phyloP scores from a whole-genome alignment of 2,329 filamentous ascomycete species.

The Metarhizium brunneum region DNA sequence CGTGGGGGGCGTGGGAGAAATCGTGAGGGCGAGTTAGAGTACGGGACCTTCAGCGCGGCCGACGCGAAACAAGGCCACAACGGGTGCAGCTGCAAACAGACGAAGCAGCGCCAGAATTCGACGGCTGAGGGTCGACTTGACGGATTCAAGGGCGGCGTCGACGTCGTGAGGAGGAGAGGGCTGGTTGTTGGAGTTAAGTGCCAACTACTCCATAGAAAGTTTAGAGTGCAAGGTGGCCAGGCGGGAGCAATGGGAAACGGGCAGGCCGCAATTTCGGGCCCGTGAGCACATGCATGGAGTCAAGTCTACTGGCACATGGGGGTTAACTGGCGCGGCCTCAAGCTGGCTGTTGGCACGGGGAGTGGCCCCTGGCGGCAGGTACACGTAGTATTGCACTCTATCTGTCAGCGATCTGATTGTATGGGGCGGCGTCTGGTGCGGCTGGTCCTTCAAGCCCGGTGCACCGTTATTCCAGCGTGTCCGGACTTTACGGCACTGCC shows the following conservation, averaged over 20 bases:
- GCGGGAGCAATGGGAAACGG: neutral
- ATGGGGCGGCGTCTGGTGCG: too few relatives aligned
- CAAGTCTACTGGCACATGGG: neutral
- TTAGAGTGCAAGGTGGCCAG: neutral
- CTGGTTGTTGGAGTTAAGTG: neutral
- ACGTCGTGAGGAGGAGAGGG: neutral
- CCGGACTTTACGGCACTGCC: neutral
- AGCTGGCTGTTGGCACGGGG: too few relatives aligned
- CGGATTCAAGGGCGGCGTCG: neutral
- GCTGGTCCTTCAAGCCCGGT: too few relatives aligned
- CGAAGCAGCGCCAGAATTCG: neutral
- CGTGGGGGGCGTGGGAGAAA: neutral
- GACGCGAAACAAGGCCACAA: slow-evolving; percentile 1
- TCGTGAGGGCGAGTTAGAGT: slow-evolving; percentile 1
- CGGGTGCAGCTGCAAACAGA: neutral
- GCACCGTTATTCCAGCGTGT: too few relatives aligned
- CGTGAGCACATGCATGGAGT: neutral
- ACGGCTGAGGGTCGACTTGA: neutral
- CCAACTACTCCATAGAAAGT: neutral
- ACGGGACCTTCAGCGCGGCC: slow-evolving; percentile 2
- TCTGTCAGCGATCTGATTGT: neutral
- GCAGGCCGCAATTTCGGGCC: neutral
- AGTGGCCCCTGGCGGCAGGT: too few relatives aligned
- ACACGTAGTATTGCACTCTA: neutral
- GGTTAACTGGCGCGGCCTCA: neutral